Evolutionary conservation across 305 asterid genomes (phyloP).

Genomic region (Rubia balearica): DNA sequence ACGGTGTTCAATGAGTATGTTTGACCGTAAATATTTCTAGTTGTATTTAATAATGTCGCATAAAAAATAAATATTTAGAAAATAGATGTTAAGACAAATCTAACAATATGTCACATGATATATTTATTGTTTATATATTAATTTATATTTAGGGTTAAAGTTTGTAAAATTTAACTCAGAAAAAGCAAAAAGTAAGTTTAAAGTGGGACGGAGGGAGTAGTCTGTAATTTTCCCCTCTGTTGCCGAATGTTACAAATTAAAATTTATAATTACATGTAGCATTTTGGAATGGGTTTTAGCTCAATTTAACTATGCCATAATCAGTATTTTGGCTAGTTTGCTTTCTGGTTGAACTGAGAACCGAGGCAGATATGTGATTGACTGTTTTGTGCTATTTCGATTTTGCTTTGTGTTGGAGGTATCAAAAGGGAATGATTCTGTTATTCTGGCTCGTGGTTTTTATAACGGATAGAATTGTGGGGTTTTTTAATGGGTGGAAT

Average conservation of each 20-base stretch:
- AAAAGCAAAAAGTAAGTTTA: no score
- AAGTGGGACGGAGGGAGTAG: no score
- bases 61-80: no score
- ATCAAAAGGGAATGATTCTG: not conserved
- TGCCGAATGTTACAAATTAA: not conserved
- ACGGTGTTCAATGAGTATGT: no score
- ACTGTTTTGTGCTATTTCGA: not conserved
- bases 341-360: not conserved
- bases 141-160: no score
- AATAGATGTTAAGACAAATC: no score
- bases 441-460: not conserved
- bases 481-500: conserved; percentile 6
- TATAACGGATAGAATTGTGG: not conserved
- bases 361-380: not conserved
- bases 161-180: no score
- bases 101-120: no score
- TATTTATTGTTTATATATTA: no score
- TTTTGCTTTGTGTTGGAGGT: not conserved
- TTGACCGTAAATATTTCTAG: no score
- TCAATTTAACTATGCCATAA: not conserved
- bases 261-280: no score
- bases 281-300: not conserved
- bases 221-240: not conserved
- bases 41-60: no score
- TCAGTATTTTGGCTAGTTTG: not conserved